Conservation (phyloP, 805 yeast genomes). For the Yarrowia alimentaria region DNA sequence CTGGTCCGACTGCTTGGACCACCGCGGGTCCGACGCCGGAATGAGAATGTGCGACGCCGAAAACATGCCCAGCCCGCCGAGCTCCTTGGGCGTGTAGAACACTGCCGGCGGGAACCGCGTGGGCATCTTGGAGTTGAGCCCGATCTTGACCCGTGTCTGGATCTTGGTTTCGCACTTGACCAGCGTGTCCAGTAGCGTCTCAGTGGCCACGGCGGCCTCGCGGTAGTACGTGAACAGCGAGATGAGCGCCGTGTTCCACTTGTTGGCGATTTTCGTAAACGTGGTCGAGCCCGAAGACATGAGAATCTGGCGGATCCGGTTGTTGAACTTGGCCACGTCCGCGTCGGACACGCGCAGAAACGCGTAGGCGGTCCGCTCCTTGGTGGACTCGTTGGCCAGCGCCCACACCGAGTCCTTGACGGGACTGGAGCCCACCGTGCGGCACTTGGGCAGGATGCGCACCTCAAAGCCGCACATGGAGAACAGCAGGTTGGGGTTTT, state of each 20-base stretch:
- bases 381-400: slow-evolving; percentile 62
- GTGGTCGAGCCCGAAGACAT: slow-evolving; percentile 97
- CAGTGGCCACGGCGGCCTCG: slow-evolving; percentile 88
- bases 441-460: slow-evolving; percentile 71
- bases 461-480: slow-evolving; percentile 96
- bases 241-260: slow-evolving; percentile 92
- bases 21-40: slow-evolving; percentile 86
- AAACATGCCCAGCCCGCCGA: slow-evolving; percentile 97
- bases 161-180: slow-evolving; percentile 91
- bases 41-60: slow-evolving; percentile 95
- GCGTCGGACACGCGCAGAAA: slow-evolving; percentile 77
- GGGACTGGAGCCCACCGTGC: slow-evolving; percentile 55
- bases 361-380: slow-evolving; percentile 87
- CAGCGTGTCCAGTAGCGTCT: slow-evolving; percentile 67
- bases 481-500: slow-evolving; percentile 83
- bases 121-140: slow-evolving; percentile 97
- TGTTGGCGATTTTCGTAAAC: slow-evolving; percentile 87
- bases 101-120: slow-evolving; percentile 98
- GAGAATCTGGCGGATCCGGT: slow-evolving; percentile 80
- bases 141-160: slow-evolving; percentile 91
- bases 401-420: slow-evolving; percentile 91
- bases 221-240: slow-evolving; percentile 85
- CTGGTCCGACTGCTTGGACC: slow-evolving; percentile 84
- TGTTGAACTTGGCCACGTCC: slow-evolving; percentile 76
- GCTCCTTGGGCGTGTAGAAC: slow-evolving; percentile 93